Conservation (phyloP, 192 early-diverging fungal species). For the Backusella circina region DNA sequence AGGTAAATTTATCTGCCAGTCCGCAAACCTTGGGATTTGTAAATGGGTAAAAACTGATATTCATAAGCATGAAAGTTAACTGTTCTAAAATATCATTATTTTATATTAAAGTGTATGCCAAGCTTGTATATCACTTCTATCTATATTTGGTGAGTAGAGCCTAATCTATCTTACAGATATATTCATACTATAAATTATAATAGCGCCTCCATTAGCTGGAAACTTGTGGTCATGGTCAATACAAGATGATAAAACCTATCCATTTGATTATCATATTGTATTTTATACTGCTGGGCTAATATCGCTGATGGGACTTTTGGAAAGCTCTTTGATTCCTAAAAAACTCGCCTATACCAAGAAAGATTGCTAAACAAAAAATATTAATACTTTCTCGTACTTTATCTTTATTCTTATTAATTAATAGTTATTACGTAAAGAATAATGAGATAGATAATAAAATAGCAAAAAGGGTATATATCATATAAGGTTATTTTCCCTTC, state of each 20-base stretch:
- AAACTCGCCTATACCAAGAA: not conserved
- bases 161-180: not conserved
- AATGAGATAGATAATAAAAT: too few species aligned
- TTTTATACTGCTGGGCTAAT: constrained; percentile 43
- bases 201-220: constrained; percentile 52
- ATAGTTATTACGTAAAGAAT: too few species aligned
- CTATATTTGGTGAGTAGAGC: constrained; percentile 14
- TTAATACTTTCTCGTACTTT: not conserved
- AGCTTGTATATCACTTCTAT: constrained; percentile 38
- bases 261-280: constrained; percentile 53
- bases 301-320: constrained; percentile 27
- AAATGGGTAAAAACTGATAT: constrained; percentile 45
- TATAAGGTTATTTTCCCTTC: too few species aligned
- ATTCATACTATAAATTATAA: constrained; percentile 6
- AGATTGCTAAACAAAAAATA: not conserved
- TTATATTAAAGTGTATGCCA: constrained; percentile 37
- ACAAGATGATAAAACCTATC: constrained; percentile 37
- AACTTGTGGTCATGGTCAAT: constrained; percentile 53
- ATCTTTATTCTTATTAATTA: not conserved
- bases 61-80: not conserved
- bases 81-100: not conserved
- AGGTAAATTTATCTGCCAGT: constrained; percentile 52
- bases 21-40: constrained; percentile 47
- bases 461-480: too few species aligned
- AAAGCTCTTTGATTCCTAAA: constrained; percentile 34